phyloP scores from a whole-genome alignment of 1,284 basidiomycete species.

The Trametes polyzona region DNA sequence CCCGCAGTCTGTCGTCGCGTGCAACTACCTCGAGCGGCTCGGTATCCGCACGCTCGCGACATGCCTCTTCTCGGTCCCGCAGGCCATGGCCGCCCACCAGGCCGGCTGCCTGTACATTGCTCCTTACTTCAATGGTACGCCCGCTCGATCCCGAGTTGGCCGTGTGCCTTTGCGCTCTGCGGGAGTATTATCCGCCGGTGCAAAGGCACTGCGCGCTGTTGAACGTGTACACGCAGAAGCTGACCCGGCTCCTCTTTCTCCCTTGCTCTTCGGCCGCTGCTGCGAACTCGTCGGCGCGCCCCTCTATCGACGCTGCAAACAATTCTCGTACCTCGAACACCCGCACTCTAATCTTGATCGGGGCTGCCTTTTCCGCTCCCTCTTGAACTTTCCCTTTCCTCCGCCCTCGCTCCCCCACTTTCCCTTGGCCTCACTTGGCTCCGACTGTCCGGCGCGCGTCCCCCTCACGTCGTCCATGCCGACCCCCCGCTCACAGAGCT shows the following conservation, averaged over 20 bases:
- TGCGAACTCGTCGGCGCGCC: not conserved
- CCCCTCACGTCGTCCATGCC: not conserved
- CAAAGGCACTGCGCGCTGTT: not conserved
- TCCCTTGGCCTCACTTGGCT: too few species aligned
- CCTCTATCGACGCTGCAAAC: not conserved
- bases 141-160: not conserved
- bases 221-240: not conserved
- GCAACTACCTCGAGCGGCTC: constrained; percentile 42
- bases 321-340: not conserved
- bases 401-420: not conserved
- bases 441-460: too few species aligned
- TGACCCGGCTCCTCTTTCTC: not conserved
- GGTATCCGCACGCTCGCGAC: constrained; percentile 53
- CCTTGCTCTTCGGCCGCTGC: too few species aligned
- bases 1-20: constrained; percentile 49
- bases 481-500: constrained; percentile 39
- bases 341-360: not conserved
- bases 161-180: not conserved
- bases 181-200: not conserved
- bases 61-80: constrained; percentile 50
- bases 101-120: constrained; percentile 52
- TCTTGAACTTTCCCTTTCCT: too few species aligned
- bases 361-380: not conserved
- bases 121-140: constrained; percentile 53
- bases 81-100: constrained; percentile 51